Base-by-base conservation (phyloP, 73 alveolate genomes). In the Diophrys sp. region DNA sequence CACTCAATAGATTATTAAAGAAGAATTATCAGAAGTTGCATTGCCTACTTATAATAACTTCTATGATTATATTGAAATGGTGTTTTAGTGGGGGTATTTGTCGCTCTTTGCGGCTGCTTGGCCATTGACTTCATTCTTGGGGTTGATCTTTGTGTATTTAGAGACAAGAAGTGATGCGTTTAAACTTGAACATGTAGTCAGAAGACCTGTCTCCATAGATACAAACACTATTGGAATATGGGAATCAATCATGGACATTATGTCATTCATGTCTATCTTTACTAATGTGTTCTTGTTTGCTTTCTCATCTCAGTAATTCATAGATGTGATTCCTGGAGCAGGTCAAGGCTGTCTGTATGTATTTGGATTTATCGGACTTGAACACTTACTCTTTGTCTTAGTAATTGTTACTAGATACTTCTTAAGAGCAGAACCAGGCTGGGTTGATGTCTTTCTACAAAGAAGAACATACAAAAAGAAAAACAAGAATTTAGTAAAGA, bases 41-140 rank as follows among this genome's bases (percentile, higher is more conserved):
- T 32, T 24, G 32, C 82, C 82, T 23, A 83, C 75, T 8, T 86
- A 80, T 71, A 90, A 87, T 31, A 75, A 77, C 33, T 89, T 89
- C 77, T 87, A 89, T 54, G 95, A 89, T 44, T 89, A 77, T 85
- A 53, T 83, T 24, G 95, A 89, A 67, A 73, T 89, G 71, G 91
- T 89, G 71, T 77, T 92, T 24, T 87, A 87, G 67, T 92, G 81
- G 62, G 97, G 96, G 79, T 92, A 92, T 33, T 81, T 92, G 56
- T 74, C 96, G 1, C 76, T 92, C 70, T 92, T 92, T 33, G 96
- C 96, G 53, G 84, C 93, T 29, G 97, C 95, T 23, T 91, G 88
- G 82, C 97, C 97, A 27, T 66, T 88, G 69, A 95, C 93, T 0
- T 78, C 94, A 11, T 69, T 78, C 33, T 26, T 91, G 44, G 70